Conservation (phyloP, 1,139 yeast genomes). For the Zygoascus sp. region DNA sequence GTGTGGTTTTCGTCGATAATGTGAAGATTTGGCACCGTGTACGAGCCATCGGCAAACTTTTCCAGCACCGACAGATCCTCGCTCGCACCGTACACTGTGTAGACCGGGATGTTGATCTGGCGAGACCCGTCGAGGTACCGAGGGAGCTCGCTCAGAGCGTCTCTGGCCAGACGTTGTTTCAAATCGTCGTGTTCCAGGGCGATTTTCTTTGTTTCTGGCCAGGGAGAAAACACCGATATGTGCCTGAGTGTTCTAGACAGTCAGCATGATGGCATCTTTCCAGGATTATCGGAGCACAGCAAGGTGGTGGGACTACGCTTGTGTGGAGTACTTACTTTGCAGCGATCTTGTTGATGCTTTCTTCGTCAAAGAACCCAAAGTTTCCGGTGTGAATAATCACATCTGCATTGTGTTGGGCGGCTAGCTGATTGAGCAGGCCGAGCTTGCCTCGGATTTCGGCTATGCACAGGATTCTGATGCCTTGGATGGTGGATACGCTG, state of each 20-base stretch:
- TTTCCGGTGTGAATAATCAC: constrained; percentile 69
- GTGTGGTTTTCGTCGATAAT: constrained; percentile 55
- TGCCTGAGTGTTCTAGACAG: constrained; percentile 43
- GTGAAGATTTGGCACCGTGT: constrained; percentile 51
- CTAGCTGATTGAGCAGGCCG: constrained; percentile 45
- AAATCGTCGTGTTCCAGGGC: constrained; percentile 39
- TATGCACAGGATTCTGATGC: constrained; percentile 45
- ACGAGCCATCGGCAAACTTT: constrained; percentile 52
- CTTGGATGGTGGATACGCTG: constrained; percentile 22
- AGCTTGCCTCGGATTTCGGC: constrained; percentile 56
- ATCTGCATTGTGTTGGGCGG: constrained; percentile 43
- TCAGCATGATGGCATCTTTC: neutral
- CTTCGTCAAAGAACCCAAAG: constrained; percentile 69
- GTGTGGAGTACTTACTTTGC: constrained; percentile 20
- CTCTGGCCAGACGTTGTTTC: constrained; percentile 35
- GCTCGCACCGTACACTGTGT: constrained; percentile 69
- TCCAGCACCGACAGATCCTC: constrained; percentile 68
- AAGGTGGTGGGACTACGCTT: neutral
- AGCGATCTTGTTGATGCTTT: constrained; percentile 50
- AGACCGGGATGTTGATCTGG: constrained; percentile 58
- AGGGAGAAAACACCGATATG: constrained; percentile 64
- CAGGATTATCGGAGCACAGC: neutral
- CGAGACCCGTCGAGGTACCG: constrained; percentile 46
- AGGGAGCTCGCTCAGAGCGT: constrained; percentile 52
- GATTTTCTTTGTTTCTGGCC: constrained; percentile 46